Conservation (phyloP, 1,139 yeast genomes). For the Geotrichum fermentans region DNA sequence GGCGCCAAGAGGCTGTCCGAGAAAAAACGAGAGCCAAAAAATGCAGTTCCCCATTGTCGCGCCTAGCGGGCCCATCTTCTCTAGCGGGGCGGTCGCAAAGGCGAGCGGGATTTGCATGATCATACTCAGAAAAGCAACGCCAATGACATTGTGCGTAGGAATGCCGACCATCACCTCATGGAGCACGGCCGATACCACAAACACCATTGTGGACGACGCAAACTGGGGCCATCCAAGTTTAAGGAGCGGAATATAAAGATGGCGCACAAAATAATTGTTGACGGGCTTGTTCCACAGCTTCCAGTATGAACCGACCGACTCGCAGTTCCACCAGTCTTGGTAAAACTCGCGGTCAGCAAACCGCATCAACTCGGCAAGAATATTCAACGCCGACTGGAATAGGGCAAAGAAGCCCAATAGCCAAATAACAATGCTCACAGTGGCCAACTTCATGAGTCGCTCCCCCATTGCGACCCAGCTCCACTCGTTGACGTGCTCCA, state of each 20-base stretch:
- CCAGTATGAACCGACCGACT: slow-evolving; percentile 62
- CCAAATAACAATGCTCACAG: slow-evolving; percentile 43
- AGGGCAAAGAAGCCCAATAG: slow-evolving; percentile 41
- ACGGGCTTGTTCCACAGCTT: slow-evolving; percentile 66
- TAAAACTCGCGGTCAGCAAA: slow-evolving; percentile 68
- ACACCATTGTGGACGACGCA: slow-evolving; percentile 37
- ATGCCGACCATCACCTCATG: slow-evolving; percentile 47
- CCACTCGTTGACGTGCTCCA: slow-evolving; percentile 19
- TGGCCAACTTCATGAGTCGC: slow-evolving; percentile 39
- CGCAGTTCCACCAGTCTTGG: slow-evolving; percentile 73
- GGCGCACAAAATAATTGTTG: slow-evolving; percentile 57
- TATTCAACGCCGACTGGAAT: slow-evolving; percentile 48
- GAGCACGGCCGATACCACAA: slow-evolving; percentile 42
- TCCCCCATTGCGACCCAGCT: slow-evolving; percentile 36
- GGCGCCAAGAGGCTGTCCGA: slow-evolving; percentile 45
- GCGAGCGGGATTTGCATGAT: slow-evolving; percentile 43
- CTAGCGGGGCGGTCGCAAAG: slow-evolving; percentile 40
- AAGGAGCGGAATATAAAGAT: slow-evolving; percentile 48
- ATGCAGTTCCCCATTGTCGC: slow-evolving; percentile 42
- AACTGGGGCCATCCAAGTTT: slow-evolving; percentile 34
- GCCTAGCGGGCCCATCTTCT: slow-evolving; percentile 39
- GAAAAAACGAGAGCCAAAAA: slow-evolving; percentile 44
- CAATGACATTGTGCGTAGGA: slow-evolving; percentile 45
- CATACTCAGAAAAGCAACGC: slow-evolving; percentile 45
- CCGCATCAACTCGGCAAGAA: slow-evolving; percentile 55